These are phyloP conservation scores for Acacia confusa DNA, from an alignment of 306 rosid species.

Conservation along the genomic window DNA sequence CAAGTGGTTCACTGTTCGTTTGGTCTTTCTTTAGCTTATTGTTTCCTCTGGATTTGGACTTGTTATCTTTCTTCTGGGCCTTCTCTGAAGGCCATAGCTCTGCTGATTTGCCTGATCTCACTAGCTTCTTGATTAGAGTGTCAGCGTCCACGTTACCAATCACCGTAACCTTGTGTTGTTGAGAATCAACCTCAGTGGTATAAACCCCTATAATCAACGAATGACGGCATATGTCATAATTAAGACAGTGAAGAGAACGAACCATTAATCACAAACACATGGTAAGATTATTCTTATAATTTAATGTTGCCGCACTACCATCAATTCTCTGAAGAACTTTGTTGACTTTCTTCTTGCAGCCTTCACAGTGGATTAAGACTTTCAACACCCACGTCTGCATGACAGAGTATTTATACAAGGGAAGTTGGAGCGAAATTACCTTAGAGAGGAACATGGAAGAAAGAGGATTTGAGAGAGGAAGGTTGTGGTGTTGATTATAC, in stretches of 20 bases:
- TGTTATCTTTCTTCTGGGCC: slow-evolving; percentile 41
- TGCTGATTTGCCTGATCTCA: slow-evolving; percentile 54
- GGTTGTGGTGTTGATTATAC: slow-evolving; percentile 11
- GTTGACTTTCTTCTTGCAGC: slow-evolving; percentile 63
- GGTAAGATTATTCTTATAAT: neutral
- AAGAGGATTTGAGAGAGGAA: neutral
- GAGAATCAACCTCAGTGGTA: slow-evolving; percentile 47
- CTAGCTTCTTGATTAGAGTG: slow-evolving; percentile 54
- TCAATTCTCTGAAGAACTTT: slow-evolving; percentile 57
- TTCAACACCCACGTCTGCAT: slow-evolving; percentile 60
- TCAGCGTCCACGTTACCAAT: slow-evolving; percentile 61
- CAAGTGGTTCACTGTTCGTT: slow-evolving; percentile 18
- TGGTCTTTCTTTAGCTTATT: slow-evolving; percentile 18
- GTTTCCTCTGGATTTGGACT: slow-evolving; percentile 39
- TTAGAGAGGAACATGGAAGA: neutral
- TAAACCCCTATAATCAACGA: slow-evolving; percentile 51
- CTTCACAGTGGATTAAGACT: slow-evolving; percentile 69
- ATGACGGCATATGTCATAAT: neutral
- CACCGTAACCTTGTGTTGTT: slow-evolving; percentile 64
- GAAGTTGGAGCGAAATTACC: neutral
- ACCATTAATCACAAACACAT: neutral
- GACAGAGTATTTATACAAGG: neutral
- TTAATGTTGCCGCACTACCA: slow-evolving; percentile 34
- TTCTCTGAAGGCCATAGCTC: slow-evolving; percentile 55
- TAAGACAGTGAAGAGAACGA: neutral